Percentiles rank a stretch among this genome's conserved stretches.
Evolutionary conservation across 768 basidiomycete genomes (phyloP).

Genomic region (Psilocybe cyanescens): DNA sequence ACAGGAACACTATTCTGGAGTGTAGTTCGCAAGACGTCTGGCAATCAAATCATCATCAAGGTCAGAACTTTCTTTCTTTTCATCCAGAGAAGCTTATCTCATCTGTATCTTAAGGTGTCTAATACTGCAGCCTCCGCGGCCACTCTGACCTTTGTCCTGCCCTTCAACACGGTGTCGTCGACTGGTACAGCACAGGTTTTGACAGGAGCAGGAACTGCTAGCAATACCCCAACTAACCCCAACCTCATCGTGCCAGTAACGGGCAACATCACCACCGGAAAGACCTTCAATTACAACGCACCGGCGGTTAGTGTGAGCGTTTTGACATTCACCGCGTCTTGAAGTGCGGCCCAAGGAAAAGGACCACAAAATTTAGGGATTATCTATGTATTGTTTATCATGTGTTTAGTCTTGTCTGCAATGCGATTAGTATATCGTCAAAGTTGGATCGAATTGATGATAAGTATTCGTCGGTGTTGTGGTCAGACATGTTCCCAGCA

Average conservation of each 20-base stretch:
- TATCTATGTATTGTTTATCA: neutral
- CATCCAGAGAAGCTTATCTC: neutral
- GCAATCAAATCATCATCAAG: constrained; percentile 60
- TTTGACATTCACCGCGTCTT: constrained; percentile 33
- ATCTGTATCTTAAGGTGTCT: constrained; percentile 43
- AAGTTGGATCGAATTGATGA: constrained; percentile 44
- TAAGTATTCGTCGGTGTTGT: constrained; percentile 67
- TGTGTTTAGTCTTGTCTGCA: constrained; percentile 28
- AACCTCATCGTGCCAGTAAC: constrained; percentile 49
- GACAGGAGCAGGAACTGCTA: constrained; percentile 42
- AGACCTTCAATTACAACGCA: constrained; percentile 58
- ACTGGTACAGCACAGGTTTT: constrained; percentile 45
- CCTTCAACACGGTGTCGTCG: constrained; percentile 52
- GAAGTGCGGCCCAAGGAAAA: too few species aligned
- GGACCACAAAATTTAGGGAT: too few species aligned
- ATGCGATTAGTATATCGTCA: constrained; percentile 31
- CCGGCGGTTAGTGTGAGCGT: constrained; percentile 51
- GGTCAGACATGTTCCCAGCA: constrained; percentile 72
- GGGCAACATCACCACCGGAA: constrained; percentile 49
- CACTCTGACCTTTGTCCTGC: constrained; percentile 54
- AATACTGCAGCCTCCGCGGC: constrained; percentile 50
- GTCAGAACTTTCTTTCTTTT: constrained; percentile 24
- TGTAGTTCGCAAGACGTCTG: constrained; percentile 44
- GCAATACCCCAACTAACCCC: constrained; percentile 31
- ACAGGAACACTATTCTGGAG: constrained; percentile 66